Percentiles rank a stretch among this genome's conserved stretches.
Conservation (phyloP, 768 basidiomycete genomes). For the Lactarius tabidus region DNA sequence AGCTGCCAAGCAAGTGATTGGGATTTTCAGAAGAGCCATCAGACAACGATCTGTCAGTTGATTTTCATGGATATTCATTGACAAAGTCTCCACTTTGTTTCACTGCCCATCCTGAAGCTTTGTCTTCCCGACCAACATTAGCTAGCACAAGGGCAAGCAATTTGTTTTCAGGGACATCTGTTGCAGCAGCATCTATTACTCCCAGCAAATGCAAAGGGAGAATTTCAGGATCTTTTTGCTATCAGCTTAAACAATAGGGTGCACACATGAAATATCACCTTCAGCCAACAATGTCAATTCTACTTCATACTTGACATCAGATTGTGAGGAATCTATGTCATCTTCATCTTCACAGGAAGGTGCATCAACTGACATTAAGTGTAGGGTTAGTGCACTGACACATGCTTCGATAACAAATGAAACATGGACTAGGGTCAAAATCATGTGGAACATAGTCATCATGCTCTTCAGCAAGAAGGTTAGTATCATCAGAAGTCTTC, state of each 20-base stretch:
- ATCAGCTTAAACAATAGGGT: too few relatives aligned
- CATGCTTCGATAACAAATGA: too few relatives aligned
- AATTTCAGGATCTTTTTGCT: too few relatives aligned
- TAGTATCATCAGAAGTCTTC: neutral
- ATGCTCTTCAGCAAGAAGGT: neutral
- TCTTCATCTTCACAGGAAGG: too few relatives aligned
- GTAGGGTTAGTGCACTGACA: too few relatives aligned
- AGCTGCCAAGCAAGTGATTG: neutral
- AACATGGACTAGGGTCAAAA: too few relatives aligned
- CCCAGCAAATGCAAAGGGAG: neutral
- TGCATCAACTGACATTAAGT: too few relatives aligned
- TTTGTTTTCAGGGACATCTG: neutral
- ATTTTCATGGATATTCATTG: neutral
- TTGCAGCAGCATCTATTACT: neutral
- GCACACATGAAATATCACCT: too few relatives aligned
- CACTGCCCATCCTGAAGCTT: neutral
- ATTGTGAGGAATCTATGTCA: too few relatives aligned
- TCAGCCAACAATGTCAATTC: too few relatives aligned
- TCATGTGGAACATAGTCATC: neutral
- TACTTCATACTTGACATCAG: too few relatives aligned
- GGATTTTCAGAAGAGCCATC: neutral
- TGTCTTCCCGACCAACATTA: neutral
- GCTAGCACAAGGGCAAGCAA: neutral
- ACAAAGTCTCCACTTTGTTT: neutral
- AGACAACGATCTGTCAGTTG: accelerated